Evolutionary conservation across 108 stramenopile species (phyloP).

Genomic region (Mediolabrus comicus): DNA sequence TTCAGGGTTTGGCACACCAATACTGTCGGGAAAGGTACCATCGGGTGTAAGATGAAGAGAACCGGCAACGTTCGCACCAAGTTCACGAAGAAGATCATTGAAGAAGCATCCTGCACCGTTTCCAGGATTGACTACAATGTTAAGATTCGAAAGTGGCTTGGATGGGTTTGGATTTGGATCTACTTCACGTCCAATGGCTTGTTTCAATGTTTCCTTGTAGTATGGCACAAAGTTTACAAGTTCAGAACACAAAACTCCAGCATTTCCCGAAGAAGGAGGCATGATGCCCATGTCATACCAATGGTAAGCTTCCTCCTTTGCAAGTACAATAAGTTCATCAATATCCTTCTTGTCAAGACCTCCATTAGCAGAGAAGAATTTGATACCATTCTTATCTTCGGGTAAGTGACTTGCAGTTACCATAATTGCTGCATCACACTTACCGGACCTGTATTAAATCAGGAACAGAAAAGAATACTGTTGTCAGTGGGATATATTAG

Average conservation of each 20-base stretch:
- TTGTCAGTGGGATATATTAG: not conserved
- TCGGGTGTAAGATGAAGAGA: slow-evolving; percentile 59
- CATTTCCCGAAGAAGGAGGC: slow-evolving; percentile 68
- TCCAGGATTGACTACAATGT: slow-evolving; percentile 77
- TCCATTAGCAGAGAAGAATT: slow-evolving; percentile 62
- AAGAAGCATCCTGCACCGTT: slow-evolving; percentile 83
- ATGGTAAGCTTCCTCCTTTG: slow-evolving; percentile 33
- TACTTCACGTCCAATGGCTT: slow-evolving; percentile 54
- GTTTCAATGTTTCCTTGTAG: slow-evolving; percentile 51
- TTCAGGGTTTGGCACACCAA: slow-evolving; percentile 88
- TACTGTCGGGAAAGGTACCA: slow-evolving; percentile 52
- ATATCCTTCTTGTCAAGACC: slow-evolving; percentile 46
- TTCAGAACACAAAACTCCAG: slow-evolving; percentile 58
- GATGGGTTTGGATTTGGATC: not conserved
- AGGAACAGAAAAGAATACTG: not conserved
- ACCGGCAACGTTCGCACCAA: slow-evolving; percentile 71
- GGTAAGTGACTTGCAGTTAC: slow-evolving; percentile 84
- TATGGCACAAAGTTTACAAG: slow-evolving; percentile 64
- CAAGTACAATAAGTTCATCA: slow-evolving; percentile 37
- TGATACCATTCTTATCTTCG: slow-evolving; percentile 79
- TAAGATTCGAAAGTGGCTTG: slow-evolving; percentile 57
- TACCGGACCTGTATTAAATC: slow-evolving; percentile 24
- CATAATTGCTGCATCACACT: slow-evolving; percentile 77
- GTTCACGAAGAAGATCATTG: slow-evolving; percentile 51
- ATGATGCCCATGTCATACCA: slow-evolving; percentile 64